phyloP scores from a whole-genome alignment of 306 rosid species.

The Lagenaria siceraria region DNA sequence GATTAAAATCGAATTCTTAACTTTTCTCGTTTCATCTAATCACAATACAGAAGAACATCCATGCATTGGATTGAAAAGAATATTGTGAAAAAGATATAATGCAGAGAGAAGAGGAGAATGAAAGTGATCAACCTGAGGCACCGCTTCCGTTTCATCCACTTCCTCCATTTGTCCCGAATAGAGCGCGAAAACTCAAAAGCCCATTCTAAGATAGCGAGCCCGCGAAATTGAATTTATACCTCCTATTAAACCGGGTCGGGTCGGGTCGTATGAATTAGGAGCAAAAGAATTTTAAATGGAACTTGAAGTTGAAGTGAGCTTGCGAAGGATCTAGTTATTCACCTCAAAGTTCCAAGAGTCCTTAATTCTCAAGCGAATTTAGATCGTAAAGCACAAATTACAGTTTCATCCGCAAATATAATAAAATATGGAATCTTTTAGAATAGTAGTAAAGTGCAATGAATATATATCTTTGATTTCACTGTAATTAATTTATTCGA shows the following conservation, averaged over 20 bases:
- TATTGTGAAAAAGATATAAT: background rate
- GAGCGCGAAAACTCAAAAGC: background rate
- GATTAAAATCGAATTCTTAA: background rate
- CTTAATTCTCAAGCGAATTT: too few species aligned
- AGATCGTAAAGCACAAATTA: too few species aligned
- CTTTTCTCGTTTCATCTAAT: background rate
- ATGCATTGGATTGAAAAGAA: background rate
- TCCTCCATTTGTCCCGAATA: slow-evolving; percentile 43
- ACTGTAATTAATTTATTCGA: too few species aligned
- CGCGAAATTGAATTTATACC: background rate
- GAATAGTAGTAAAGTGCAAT: too few species aligned
- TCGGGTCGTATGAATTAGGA: background rate
- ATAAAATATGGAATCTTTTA: too few species aligned
- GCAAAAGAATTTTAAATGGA: too few species aligned
- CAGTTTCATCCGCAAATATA: too few species aligned
- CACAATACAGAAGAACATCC: background rate
- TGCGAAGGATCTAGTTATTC: too few species aligned
- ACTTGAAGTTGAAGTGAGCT: too few species aligned
- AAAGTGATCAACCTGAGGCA: slow-evolving; percentile 49
- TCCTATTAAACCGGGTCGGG: background rate
- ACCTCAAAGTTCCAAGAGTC: too few species aligned
- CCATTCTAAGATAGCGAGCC: background rate
- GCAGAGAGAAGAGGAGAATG: background rate
- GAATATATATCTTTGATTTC: too few species aligned
- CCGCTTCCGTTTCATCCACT: slow-evolving; percentile 70